These are phyloP conservation scores for Vigna angularis DNA, from an alignment of 306 rosid genomes.

Conservation along the genomic window DNA sequence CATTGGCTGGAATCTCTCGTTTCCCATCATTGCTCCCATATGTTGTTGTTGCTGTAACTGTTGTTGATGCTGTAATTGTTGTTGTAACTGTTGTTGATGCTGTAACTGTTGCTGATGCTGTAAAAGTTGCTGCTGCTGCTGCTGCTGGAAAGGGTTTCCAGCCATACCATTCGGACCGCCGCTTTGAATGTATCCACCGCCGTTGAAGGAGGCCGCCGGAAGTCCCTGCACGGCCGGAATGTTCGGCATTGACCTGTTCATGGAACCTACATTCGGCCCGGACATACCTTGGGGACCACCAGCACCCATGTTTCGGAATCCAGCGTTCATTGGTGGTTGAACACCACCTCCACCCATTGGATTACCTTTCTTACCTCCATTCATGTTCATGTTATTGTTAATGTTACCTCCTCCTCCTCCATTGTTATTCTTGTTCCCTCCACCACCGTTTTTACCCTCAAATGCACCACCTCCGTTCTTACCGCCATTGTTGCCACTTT, in stretches of 20 bases:
- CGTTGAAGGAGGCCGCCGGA: conserved; percentile 60
- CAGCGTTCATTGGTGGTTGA: conserved; percentile 53
- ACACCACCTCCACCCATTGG: conserved; percentile 40
- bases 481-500: background rate
- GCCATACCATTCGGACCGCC: conserved; percentile 61
- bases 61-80: conserved; percentile 27
- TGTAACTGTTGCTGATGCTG: conserved; percentile 24
- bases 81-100: conserved; percentile 47
- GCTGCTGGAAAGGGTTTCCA: conserved; percentile 63
- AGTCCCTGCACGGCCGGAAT: conserved; percentile 78
- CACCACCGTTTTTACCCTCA: background rate
- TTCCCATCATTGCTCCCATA: conserved; percentile 73
- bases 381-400: conserved; percentile 21
- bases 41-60: conserved; percentile 58
- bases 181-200: conserved; percentile 57
- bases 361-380: conserved; percentile 50
- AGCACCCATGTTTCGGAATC: conserved; percentile 51
- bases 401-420: conserved; percentile 37
- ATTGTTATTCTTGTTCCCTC: background rate
- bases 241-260: conserved; percentile 60
- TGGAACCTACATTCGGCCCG: conserved; percentile 54
- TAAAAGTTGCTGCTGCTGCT: conserved; percentile 39
- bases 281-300: conserved; percentile 49
- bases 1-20: conserved; percentile 86
- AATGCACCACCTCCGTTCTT: too few species aligned